phyloP scores from a whole-genome alignment of 306 rosid genomes.

The Begonia loranthoides region DNA sequence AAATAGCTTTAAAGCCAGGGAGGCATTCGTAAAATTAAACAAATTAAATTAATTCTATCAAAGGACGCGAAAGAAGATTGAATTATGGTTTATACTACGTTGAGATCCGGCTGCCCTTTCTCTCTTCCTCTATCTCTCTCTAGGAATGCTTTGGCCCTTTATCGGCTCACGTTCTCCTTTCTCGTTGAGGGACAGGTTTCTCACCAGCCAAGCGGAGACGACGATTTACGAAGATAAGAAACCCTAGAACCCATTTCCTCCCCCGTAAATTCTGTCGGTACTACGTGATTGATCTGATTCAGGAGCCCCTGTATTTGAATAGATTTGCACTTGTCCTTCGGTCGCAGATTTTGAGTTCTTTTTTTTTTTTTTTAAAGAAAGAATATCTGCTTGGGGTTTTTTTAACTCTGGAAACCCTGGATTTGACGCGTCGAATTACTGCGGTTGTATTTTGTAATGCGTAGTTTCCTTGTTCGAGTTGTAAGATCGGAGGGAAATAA shows the following conservation, averaged over 20 bases:
- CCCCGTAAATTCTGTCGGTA: background rate
- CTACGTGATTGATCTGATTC: too few relatives aligned
- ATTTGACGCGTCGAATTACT: constrained; percentile 6
- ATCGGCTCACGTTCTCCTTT: constrained; percentile 63
- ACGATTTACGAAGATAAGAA: constrained; percentile 14
- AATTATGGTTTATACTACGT: constrained; percentile 16
- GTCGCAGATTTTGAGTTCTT: constrained; percentile 2
- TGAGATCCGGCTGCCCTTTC: constrained; percentile 50
- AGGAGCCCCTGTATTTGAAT: too few relatives aligned
- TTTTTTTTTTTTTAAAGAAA: background rate
- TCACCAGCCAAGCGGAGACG: constrained; percentile 17
- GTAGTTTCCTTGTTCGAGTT: too few relatives aligned
- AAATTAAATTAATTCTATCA: too few relatives aligned
- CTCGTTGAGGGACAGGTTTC: constrained; percentile 38
- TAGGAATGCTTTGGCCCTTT: constrained; percentile 36
- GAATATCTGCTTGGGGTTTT: too few relatives aligned
- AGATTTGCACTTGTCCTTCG: constrained; percentile 18
- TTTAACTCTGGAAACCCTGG: constrained; percentile 19
- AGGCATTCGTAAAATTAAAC: too few relatives aligned
- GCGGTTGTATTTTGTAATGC: too few relatives aligned
- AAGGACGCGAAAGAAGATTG: constrained; percentile 40
- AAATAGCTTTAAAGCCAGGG: too few relatives aligned
- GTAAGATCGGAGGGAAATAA: too few relatives aligned
- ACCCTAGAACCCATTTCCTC: constrained; percentile 9
- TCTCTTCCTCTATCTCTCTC: too few relatives aligned